Base-by-base conservation (phyloP, 768 basidiomycete genomes). In the Leccinellum luteum region DNA sequence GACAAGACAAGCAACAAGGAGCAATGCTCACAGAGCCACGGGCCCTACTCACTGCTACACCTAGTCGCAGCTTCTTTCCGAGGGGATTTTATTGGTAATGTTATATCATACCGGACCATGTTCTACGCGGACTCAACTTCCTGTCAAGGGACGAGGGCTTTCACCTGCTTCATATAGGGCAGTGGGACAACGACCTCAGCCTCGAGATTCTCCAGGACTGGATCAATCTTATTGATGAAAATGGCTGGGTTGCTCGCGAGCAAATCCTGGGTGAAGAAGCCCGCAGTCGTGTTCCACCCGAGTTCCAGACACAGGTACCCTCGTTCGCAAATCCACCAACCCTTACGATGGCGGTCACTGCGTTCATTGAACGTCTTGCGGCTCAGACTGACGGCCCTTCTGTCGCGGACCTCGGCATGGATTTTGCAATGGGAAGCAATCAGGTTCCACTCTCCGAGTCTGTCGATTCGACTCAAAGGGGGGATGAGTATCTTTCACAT, bases 191-290 rank as follows among this genome's bases (percentile, higher is more conserved):
- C 58, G 93, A 92, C 64, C 84, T 97, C 54, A 86, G 94, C 64
- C 79, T 97, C 30, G 90, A 94, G 68, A 97, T 98, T 57, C 76
- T 98, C 38, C 87, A 86, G 66, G 84, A 86, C 60, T 98, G 95
- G 95, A 85, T 97, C 51, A 76, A 85, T 60, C 81, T 98, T 48
- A 92, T 97, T 55, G 94, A 98, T 68, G 89, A 90, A 34, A 84
- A 97, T 63, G 95, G 95, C 1, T 98, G 95, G 95, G 91, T 98
- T 44, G 96, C 86, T 2, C 82, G 95, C 25, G 95, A 98, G 73
- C 95, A 98, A 73, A 98, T 98, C 57, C 81, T 98, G 0, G 95
- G 95, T 4, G 94, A 95, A 63, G 95, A 98, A 75, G 94, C 95
- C 17, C 85, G 96, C 51, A 97, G 94, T 79, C 93, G 90, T 75